Base-by-base conservation (phyloP, 1,139 yeast genomes). In the Lodderomyces jiufengensis region DNA sequence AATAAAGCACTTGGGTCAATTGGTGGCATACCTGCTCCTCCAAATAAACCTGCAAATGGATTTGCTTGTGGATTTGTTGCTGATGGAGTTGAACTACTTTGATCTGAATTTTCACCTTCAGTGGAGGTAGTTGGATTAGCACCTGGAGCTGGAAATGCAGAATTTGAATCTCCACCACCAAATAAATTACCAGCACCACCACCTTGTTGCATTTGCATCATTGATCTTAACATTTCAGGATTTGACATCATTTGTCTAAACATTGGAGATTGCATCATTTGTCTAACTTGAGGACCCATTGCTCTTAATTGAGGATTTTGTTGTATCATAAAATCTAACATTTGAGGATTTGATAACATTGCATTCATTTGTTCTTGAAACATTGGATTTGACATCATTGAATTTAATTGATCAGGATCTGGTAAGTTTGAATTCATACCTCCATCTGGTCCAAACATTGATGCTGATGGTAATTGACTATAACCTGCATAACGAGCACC, bases 401-500 rank as follows among this genome's bases (percentile, higher is more conserved):
- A 68, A 24, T 77, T 66, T 60, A 88, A 52, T 45, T 84, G 88
- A 29, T 84, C 92, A 30, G 86, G 82, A 48, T 78, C 80, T 7
- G 95, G 94, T 52, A 80, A 64, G 21, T 69, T 70, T 29, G 66
- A 65, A 42, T 71, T 75, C 84, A 84, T 76, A 15, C 97, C 97
- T 14, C 95, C 95, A 56, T 90, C 97, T 13, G 96, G 94, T 1
- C 97, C 97, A 64, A 92, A 88, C 83, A 86, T 76, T 32, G 84
- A 79, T 0, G 90, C 87, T 2, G 86, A 76, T 3, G 98, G 97
- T 56, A 92, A 69, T 49, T 87, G 90, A 10, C 88, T 74, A 49
- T 80, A 82, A 1, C 98, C 98, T 2, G 97, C 97, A 54, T 88
- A 92, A 38, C 97, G 76, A 1, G 97, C 97, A 29, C 96, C 94